Evolutionary conservation across 2,329 filamentous ascomycete species (phyloP), one percentile per base, ranked within the genome.

Genomic region (Colletotrichum sp.): DNA sequence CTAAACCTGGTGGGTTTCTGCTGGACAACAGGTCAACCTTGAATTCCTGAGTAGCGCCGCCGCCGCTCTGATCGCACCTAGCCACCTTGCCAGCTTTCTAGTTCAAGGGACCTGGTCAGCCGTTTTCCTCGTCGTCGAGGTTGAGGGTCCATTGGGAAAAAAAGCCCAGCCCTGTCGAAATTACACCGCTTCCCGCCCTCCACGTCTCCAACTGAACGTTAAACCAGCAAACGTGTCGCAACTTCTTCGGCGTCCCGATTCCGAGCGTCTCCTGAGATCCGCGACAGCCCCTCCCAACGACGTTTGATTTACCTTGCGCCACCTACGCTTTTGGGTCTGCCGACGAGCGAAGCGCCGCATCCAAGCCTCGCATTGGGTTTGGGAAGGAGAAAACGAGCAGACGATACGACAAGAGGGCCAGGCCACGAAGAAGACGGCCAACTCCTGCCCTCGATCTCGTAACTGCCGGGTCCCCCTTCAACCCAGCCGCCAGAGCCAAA

Each of bases 251-350:
- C 64, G 48, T 21, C n/a, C 26, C 64, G 43, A 59, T 76, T 69
- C 74, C 74, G 70, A 76, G 65, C 74, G 59, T 76, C 70, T 60
- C 74, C 74, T 74, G 71, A 76, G 65, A 76, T 76, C 74, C 74
- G 74, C 74, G 70, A 76, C 74, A 73, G 43, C 21, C 59, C 70
- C 74, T 68, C 48, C 28, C 34, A 59, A 28, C 66, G 24, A 55
- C 18, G 74, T 76, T 74, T 76, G 74, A 76, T 74, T 73, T 74
- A 52, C 74, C 64, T 64, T 24, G 59, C 39, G 63, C 57, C 63
- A 67, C 39, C 32, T 64, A 26, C 64, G 18, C 43, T 64, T 59
- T 64, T 52, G 69, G 55, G 68, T 30, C 18, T 16, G 30, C 48
- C 36, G 30, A 65, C 32, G n/a, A 28, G 21, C 24, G 34, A 28